phyloP scores from a whole-genome alignment of 805 yeast species.

The Yarrowia divulgata region DNA sequence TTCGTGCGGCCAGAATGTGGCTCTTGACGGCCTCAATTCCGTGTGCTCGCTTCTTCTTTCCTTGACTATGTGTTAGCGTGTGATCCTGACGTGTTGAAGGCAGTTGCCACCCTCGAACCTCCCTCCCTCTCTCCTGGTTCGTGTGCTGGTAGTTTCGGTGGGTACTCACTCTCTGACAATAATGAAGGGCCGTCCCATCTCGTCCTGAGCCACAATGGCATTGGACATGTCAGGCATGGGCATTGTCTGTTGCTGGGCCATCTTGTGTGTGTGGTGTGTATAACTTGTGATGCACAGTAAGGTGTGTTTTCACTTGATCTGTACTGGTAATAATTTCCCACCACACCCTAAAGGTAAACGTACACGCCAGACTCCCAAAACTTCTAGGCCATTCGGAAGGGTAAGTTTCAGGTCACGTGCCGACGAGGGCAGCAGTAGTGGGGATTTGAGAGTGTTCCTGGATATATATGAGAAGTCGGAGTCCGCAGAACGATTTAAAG shows the following conservation, averaged over 20 bases:
- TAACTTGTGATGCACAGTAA: background rate
- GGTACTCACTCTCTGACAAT: constrained; percentile 83
- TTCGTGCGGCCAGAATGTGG: constrained; percentile 92
- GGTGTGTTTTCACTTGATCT: constrained; percentile 18
- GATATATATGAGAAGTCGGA: too few relatives aligned
- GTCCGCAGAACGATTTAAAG: too few relatives aligned
- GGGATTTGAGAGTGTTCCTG: too few relatives aligned
- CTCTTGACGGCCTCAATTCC: constrained; percentile 80
- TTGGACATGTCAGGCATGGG: constrained; percentile 91
- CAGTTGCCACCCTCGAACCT: background rate
- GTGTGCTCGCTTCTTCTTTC: constrained; percentile 66
- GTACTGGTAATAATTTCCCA: constrained; percentile 10
- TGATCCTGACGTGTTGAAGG: background rate
- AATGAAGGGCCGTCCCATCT: constrained; percentile 98
- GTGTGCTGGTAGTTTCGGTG: too few relatives aligned
- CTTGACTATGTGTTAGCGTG: constrained; percentile 51
- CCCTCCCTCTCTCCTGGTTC: too few relatives aligned
- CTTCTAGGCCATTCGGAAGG: constrained; percentile 34
- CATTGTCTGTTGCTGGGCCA: constrained; percentile 43
- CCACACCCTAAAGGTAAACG: constrained; percentile 5
- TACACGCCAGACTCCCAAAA: constrained; percentile 1
- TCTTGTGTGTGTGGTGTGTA: constrained; percentile 7
- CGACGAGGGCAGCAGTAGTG: background rate
- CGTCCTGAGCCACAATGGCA: constrained; percentile 99
- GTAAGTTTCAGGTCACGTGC: constrained; percentile 29